A percentile compares a stretch with the other conserved stretches of the same genome.
phyloP scores from a whole-genome alignment of 139 green algal genomes.

The Haematococcus lacustris region DNA sequence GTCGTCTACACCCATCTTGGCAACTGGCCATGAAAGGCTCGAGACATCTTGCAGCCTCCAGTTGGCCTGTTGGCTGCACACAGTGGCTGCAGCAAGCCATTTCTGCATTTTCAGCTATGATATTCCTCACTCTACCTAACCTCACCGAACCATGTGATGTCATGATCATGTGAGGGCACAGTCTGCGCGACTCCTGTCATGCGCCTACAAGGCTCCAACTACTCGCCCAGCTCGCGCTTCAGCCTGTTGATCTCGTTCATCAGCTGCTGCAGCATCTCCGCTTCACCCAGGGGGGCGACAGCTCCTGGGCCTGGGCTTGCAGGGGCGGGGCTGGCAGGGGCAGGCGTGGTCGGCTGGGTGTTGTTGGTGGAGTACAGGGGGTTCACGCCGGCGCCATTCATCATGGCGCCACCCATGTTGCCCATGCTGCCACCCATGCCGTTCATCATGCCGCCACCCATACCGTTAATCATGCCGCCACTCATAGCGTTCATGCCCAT shows the following conservation, averaged over 20 bases:
- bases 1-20: no score
- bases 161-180: no score
- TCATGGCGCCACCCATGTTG: background rate
- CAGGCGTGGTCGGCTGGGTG: background rate
- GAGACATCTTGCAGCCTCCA: no score
- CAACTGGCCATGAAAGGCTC: no score
- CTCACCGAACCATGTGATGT: no score
- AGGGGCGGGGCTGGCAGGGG: background rate
- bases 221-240: slow-evolving; percentile 31
- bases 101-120: no score
- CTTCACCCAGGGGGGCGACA: slow-evolving; percentile 10
- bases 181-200: no score
- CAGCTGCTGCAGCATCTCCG: slow-evolving; percentile 44
- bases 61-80: no score
- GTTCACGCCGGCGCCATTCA: slow-evolving; percentile 17
- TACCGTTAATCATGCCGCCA: background rate
- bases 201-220: background rate
- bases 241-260: slow-evolving; percentile 42
- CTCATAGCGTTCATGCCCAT: slow-evolving; percentile 2
- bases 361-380: no score
- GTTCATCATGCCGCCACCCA: slow-evolving; percentile 7
- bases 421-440: slow-evolving; percentile 5
- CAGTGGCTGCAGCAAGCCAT: no score
- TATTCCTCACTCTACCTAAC: no score
- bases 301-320: background rate